Evolutionary conservation across 1,139 yeast genomes (phyloP), one percentile per base, ranked within the genome.

Genomic region (Cylindricascospora bacillispora): DNA sequence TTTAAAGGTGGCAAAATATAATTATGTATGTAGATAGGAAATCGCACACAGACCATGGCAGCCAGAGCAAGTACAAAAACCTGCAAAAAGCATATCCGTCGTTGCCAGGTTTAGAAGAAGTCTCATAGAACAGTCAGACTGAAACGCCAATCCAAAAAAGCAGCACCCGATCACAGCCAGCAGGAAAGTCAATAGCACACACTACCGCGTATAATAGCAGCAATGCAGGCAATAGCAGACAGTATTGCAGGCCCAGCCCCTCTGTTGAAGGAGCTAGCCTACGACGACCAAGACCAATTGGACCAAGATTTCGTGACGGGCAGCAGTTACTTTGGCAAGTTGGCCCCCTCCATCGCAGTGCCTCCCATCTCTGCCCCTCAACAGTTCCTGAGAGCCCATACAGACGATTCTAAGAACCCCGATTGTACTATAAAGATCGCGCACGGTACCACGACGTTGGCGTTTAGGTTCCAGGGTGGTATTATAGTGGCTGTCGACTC

Each of bases 361-460:
- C 93, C 94, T 15, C 93, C 93, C 37, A 81, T 82, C 42, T 70
- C 86, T 29, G 79, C 79, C 51, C 97, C 98, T 24, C 73, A 95
- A n/a, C 93, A 81, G 32, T 89, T 89, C 54, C 64, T 89, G 46
- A 68, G 97, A 56, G 95, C 97, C n/a, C 97, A 89, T 57, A 89
- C 97, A 3, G 97, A 89, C 57, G 95, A 89, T 56, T 76, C 85
- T 22, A 56, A 73, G 37, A 89, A 86, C 54, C 94, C 94, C 15
- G 95, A 85, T 54, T 83, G 93, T 61, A 80, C 77, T 52, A 89
- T 92, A 60, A 89, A 89, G 57, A 81, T 89, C 50, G 95, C 95
- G 16, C 99, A 89, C 59, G 99, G 99, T 57, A 89, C 99, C 16
- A 89, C 99, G 11, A 89, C 99, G 5, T 67, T 89, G 45, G 95